Conservation (phyloP, 2,329 filamentous ascomycete genomes). For the Arachnopeziza araneosa region DNA sequence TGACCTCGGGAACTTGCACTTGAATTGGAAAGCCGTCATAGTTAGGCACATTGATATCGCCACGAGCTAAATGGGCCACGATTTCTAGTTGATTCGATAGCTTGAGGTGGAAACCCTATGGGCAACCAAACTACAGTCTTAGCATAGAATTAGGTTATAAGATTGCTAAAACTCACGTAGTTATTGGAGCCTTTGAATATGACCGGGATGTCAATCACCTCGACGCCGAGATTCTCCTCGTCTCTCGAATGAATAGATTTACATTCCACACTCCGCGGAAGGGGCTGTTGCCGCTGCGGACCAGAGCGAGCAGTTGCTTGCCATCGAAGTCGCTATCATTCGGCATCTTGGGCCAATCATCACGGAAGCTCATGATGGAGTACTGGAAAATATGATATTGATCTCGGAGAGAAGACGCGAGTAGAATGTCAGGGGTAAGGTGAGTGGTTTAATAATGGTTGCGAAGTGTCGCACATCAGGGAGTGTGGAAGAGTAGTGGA, state of each 20-base stretch:
- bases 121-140: background rate
- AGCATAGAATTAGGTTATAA: slow-evolving; percentile 1
- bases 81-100: slow-evolving; percentile 18
- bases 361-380: no score
- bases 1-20: slow-evolving; percentile 13
- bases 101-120: slow-evolving; percentile 16
- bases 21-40: slow-evolving; percentile 12
- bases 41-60: slow-evolving; percentile 15
- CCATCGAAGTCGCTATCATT: background rate
- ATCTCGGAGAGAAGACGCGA: background rate
- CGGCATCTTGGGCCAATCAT: slow-evolving; percentile 3
- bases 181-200: slow-evolving; percentile 26
- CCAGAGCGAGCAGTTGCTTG: slow-evolving; percentile 10
- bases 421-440: background rate
- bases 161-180: slow-evolving; percentile 21
- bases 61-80: slow-evolving; percentile 16
- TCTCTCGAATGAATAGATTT: slow-evolving; percentile 24
- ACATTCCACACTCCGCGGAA: slow-evolving; percentile 24
- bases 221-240: slow-evolving; percentile 11
- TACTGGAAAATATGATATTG: slow-evolving; percentile 1
- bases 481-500: no score
- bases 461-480: no score
- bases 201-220: slow-evolving; percentile 24
- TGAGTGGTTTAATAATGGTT: no score
- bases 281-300: slow-evolving; percentile 22